phyloP scores from a whole-genome alignment of 1,284 basidiomycete genomes.

The Papiliotrema fonsecae region DNA sequence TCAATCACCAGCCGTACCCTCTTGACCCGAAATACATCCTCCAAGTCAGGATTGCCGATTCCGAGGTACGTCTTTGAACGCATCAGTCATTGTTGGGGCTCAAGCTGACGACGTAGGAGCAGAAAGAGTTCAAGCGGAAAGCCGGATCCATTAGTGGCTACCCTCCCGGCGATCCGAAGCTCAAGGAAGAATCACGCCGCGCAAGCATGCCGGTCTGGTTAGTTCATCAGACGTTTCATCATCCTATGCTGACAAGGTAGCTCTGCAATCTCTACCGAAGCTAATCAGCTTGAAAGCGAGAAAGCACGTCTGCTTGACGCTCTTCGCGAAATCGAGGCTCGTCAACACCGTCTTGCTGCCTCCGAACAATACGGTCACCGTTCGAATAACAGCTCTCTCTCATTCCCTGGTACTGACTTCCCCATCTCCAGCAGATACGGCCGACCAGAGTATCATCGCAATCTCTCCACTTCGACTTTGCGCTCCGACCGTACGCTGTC shows the following conservation, averaged over 20 bases:
- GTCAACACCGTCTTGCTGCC: not conserved
- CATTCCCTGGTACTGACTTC: no score
- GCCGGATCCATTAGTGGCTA: slow-evolving; percentile 2
- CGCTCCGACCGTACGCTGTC: not conserved
- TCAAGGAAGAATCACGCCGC: not conserved
- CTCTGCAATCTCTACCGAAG: not conserved
- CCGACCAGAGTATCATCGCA: no score
- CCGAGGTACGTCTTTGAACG: slow-evolving; percentile 22
- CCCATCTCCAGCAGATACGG: no score
- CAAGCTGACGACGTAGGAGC: slow-evolving; percentile 9
- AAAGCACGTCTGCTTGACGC: not conserved
- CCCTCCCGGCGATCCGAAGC: no score
- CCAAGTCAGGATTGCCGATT: slow-evolving; percentile 39
- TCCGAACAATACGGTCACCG: not conserved
- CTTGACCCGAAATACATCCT: slow-evolving; percentile 23
- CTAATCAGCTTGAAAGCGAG: not conserved
- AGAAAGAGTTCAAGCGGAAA: slow-evolving; percentile 26
- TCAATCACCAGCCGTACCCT: slow-evolving; percentile 20
- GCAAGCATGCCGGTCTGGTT: slow-evolving; percentile 8
- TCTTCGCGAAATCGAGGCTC: not conserved
- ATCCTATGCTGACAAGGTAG: not conserved
- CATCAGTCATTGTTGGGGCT: not conserved
- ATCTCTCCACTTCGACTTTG: not conserved
- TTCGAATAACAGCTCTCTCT: no score
- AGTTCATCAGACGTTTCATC: not conserved